These are phyloP conservation scores for Magnusiomyces magnusii DNA, from an alignment of 1,139 yeast genomes.

Conservation along the genomic window DNA sequence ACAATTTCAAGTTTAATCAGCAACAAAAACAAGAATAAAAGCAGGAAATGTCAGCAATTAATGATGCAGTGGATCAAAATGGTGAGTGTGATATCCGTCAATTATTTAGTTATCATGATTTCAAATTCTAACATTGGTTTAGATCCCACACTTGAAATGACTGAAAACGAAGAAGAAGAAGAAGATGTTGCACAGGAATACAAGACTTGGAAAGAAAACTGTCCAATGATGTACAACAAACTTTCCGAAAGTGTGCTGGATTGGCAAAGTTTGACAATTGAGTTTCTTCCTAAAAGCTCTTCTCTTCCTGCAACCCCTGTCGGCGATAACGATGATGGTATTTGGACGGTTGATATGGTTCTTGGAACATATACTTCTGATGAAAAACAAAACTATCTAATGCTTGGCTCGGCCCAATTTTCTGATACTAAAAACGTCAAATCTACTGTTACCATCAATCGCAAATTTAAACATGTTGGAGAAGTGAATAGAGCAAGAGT, in stretches of 20 bases:
- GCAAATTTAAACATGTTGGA: constrained; percentile 41
- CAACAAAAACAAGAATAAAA: too few species aligned
- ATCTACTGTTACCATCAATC: constrained; percentile 45
- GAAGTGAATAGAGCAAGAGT: constrained; percentile 81
- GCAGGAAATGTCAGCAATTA: too few species aligned
- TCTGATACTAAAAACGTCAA: constrained; percentile 14
- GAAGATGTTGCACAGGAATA: constrained; percentile 40
- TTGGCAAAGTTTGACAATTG: constrained; percentile 45
- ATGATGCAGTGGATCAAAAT: too few species aligned
- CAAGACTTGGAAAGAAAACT: constrained; percentile 92
- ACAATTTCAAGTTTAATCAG: too few species aligned
- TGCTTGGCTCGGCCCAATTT: constrained; percentile 28
- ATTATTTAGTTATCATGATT: too few species aligned
- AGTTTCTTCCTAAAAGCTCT: constrained; percentile 32
- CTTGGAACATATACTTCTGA: constrained; percentile 88
- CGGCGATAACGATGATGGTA: neutral
- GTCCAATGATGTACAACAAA: constrained; percentile 80
- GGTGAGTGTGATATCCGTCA: too few species aligned
- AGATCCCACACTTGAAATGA: neutral
- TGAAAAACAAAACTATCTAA: constrained; percentile 65
- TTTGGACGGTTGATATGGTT: constrained; percentile 39
- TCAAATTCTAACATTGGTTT: neutral
- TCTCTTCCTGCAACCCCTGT: constrained; percentile 2
- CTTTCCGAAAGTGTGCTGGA: constrained; percentile 62
- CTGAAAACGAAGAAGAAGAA: neutral